A percentile compares a stretch with the other conserved stretches of the same genome.
phyloP scores from a whole-genome alignment of 768 basidiomycete genomes.

The Boletus huronensis region DNA sequence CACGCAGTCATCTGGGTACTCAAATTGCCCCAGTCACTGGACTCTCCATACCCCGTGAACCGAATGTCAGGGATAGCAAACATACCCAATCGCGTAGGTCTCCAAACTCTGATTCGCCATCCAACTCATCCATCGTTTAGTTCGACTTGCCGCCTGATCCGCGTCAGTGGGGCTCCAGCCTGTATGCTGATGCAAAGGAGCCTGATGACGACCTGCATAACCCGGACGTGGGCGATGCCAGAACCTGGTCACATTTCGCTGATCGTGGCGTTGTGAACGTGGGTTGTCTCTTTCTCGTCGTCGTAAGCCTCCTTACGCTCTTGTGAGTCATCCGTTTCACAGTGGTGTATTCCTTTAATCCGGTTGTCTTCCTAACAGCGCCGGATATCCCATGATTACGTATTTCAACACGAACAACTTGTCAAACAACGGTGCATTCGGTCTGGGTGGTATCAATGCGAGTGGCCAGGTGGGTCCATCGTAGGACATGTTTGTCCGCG shows the following conservation, averaged over 20 bases:
- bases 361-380: slow-evolving; percentile 24
- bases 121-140: slow-evolving; percentile 33
- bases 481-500: background rate
- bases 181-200: slow-evolving; percentile 54
- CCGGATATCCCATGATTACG: slow-evolving; percentile 43
- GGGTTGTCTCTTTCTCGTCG: slow-evolving; percentile 61
- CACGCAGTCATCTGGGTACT: background rate
- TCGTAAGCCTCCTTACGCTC: slow-evolving; percentile 44
- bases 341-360: background rate
- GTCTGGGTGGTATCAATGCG: slow-evolving; percentile 72
- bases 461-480: slow-evolving; percentile 56
- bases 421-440: slow-evolving; percentile 43
- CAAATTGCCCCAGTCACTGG: slow-evolving; percentile 19
- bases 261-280: slow-evolving; percentile 67
- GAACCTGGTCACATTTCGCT: slow-evolving; percentile 43
- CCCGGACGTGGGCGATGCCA: slow-evolving; percentile 42
- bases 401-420: slow-evolving; percentile 31
- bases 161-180: slow-evolving; percentile 58
- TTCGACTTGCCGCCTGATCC: slow-evolving; percentile 66
- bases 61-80: slow-evolving; percentile 34
- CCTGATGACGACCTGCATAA: slow-evolving; percentile 73
- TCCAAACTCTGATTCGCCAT: background rate
- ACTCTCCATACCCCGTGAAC: slow-evolving; percentile 40
- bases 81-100: slow-evolving; percentile 44
- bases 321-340: slow-evolving; percentile 47